Evolutionary conservation across 2,329 filamentous ascomycete genomes (phyloP), one percentile per base, ranked within the genome.

Genomic region (Aspergillus persii): DNA sequence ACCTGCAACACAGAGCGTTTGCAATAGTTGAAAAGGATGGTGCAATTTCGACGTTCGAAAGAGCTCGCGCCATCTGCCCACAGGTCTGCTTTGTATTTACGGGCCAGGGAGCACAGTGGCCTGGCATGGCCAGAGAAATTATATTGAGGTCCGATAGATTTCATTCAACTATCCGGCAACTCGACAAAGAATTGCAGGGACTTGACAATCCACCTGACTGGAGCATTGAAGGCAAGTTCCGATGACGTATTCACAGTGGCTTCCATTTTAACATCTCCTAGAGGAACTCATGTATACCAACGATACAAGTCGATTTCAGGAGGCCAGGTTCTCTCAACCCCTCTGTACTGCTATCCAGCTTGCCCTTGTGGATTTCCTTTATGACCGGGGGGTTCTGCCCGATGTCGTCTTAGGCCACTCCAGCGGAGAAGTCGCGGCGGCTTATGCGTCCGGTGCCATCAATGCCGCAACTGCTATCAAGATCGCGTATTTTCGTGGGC

Each of bases 51-150:
- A 15, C 29, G 7, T 52, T 52, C n/a, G 50, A 52, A 52, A 39
- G 39, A 30, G 18, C 26, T n/a, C 50, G 23, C 11, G 11, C 26
- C 3, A 26, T 29, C 5, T 44, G 23, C 27, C 48, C 31, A 12
- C 33, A 47, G 18, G 8, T 46, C 50, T 51, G 50, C 31, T 68
- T 70, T 54, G 58, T 71, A 11, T 74, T 72, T 57, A 74, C 71
- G 4, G 72, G 72, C 4, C 71, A 74, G 50, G 72, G 71, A n/a
- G 71, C 72, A 11, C 68, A 73, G 29, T 74, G 66, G 60, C 12
- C 56, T 12, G 57, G 49, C 2, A 74, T 74, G 71, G 72, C 66
- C 1, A 49, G 39, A 11, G 59, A 54, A 6, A n/a, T 54, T 9
- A n/a, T 54, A n/a, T n/a, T 18, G 53, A 47, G 8, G 3, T 53